Base-by-base conservation (phyloP, 495 filamentous ascomycete genomes). In the Penicillium ucsense region DNA sequence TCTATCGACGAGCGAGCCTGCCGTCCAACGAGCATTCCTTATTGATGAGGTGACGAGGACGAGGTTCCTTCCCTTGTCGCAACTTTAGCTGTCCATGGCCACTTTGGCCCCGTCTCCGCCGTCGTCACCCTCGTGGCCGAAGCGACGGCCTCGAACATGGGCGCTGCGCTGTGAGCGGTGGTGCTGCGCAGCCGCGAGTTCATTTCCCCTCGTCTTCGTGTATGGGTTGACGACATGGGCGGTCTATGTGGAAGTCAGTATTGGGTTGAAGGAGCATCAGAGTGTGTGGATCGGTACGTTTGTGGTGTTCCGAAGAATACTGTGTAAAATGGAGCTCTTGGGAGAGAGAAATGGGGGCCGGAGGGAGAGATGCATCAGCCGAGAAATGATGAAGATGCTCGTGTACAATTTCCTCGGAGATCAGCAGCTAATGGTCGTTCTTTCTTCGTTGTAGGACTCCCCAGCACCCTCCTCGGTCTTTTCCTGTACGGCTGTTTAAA, bases 211-310 rank as follows among this genome's bases (percentile, higher is more conserved):
- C 2, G 68, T 68, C 35, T 95, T 98, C 64, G 86, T 98, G 48
- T 96, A 95, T 57, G 78, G 85, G 35, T 56, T 95, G 45, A 94
- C 86, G 5, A 85, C 81, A 4, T 98, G 92, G 92, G 89, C 89
- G 2, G 79, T 85, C 33, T 97, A 85, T 72, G 90, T 95, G 12
- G 80, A 91, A 56, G 77, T 84, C 34, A 83, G 75, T 49, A 84
- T 95, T 35, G 84, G 88, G 32, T 71, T 84, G 31, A 69, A 66
- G 41, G 66, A 71, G 6, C 62, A 71, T n/a, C 73, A 73, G 49
- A 77, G 72, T 37, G 50, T 62, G 11, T 85, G 82, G 82, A 81
- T 84, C 56, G 85, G 87, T 94, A 76, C 38, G 76, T 20, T 20
- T 20, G 20, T 20, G 20, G 20, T 1, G 20, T 20, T 20, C 20